phyloP scores from a whole-genome alignment of 768 basidiomycete genomes.

The Tulasnella sp. region DNA sequence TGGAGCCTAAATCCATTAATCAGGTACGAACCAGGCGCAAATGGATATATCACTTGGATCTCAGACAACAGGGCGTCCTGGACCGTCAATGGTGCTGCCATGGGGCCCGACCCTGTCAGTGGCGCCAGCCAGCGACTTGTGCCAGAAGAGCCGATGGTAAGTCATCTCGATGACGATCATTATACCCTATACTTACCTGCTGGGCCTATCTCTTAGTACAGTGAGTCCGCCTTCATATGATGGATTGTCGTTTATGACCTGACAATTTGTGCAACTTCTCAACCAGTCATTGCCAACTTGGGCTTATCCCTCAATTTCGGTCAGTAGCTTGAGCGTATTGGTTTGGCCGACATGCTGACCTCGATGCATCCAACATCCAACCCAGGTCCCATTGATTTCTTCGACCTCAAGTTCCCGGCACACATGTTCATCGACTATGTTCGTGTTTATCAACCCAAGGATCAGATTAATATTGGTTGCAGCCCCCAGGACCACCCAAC shows the following conservation, averaged over 20 bases:
- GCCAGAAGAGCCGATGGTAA: conserved; percentile 74
- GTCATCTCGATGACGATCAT: conserved; percentile 17
- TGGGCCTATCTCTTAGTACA: conserved; percentile 31
- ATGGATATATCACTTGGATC: conserved; percentile 72
- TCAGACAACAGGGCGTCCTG: conserved; percentile 47
- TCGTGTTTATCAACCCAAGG: conserved; percentile 72
- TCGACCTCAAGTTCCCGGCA: conserved; percentile 57
- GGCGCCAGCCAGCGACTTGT: conserved; percentile 43
- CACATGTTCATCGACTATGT: conserved; percentile 75
- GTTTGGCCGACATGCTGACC: too few species aligned
- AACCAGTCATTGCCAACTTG: conserved; percentile 55
- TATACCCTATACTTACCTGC: not conserved
- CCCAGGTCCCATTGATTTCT: conserved; percentile 64
- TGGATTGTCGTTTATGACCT: not conserved
- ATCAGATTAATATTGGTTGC: conserved; percentile 68
- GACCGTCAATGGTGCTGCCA: conserved; percentile 42
- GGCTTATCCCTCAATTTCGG: conserved; percentile 78
- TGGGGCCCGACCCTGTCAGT: conserved; percentile 5
- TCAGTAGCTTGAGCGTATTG: conserved; percentile 31
- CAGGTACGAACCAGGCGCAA: conserved; percentile 39
- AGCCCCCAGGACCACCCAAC: conserved; percentile 73
- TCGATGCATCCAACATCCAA: too few species aligned
- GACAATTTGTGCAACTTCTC: not conserved
- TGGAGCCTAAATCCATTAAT: conserved; percentile 37
- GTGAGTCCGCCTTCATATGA: not conserved